Evolutionary conservation across 2,329 filamentous ascomycete genomes (phyloP), one percentile per base, ranked within the genome.

Genomic region (Microdochium paspali): DNA sequence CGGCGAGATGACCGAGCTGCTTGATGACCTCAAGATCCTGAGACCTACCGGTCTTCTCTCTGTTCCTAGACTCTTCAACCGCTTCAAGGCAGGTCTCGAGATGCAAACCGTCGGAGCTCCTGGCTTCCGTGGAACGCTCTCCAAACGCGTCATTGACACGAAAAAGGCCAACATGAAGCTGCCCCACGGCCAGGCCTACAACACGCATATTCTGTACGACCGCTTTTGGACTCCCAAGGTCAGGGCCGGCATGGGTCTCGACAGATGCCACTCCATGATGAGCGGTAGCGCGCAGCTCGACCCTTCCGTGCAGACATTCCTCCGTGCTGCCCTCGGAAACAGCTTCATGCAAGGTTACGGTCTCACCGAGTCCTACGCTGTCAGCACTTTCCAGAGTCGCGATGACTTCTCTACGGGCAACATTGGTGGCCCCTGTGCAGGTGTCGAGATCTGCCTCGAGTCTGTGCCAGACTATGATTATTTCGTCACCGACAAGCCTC

Each of bases 381-480:
- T 85, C 25, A 81, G 79, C 21, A 75, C 84, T 12, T 77, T 80
- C 30, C 93, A 97, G 69, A 59, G 79, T 10, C 64, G 71, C 2
- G 76, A 76, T 44, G 93, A 98, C 64, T 82, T 87, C 61, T 77
- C 76, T 9, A 71, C 83, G 4, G 90, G 89, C 51, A 95, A 90
- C 67, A 91, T 91, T 56, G 93, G 93, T 46, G 81, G 77, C 4
- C 75, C 90, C 0, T 75, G 79, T 51, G 74, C 82, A 7, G 75
- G 73, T 50, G 67, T 77, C 9, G 93, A 98, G 70, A 70, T 84
- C 44, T 95, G 90, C 64, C 74, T 96, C 48, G 74, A 84, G 62
- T 94, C 90, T 46, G 86, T 94, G 6, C 90, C 91, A 1, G 91
- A 97, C 52, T 91, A 96, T 77, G 91, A 96, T 48, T 98, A 98